Evolutionary conservation across 768 basidiomycete species (phyloP), one percentile per base, ranked within the genome.

Genomic region (Podaxis sp.): DNA sequence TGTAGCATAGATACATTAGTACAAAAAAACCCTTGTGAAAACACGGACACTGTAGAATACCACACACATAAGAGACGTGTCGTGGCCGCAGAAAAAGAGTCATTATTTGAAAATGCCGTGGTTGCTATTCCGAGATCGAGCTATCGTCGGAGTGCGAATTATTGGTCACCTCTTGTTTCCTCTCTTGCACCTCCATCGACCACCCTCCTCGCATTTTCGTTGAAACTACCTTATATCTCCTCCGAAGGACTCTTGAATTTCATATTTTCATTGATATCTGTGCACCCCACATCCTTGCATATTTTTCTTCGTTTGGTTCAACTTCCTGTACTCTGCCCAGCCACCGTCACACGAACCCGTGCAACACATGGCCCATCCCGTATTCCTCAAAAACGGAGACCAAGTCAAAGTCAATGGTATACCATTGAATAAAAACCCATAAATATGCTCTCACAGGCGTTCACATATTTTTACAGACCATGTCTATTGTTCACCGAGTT

Each of bases 401-500:
- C 82, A 84, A 71, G 88, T 93, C 70, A 90, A 89, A 85, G 78
- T 90, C 60, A 93, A 93, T 77, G 91, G 91, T 93, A 85, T 62
- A 79, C 73, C 73, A 62, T 61, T 61, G 55, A 63, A 67, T 63
- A 55, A 54, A 65, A 64, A 56, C 64, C 50, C 64, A 61, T 48
- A 46, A 48, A 55, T 50, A 66, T 38, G 47, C 54, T 57, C 50
- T 35, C 47, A 18, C 55, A 27, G 46, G 59, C 1, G 16, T 69
- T 73, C 35, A 69, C 65, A 63, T 67, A 72, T 74, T 80, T 76
- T 82, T 73, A 70, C 67, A 97, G 96, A 98, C 75, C 95, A 98
- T 77, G 95, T 98, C 67, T 98, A 97, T 72, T 93, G 93, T 76
- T 94, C 95, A 35, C 91, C 94, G 32, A 90, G 87, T 63, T 98